Conservation (phyloP, 1,284 basidiomycete species). For the Cystobasidium sp. region DNA sequence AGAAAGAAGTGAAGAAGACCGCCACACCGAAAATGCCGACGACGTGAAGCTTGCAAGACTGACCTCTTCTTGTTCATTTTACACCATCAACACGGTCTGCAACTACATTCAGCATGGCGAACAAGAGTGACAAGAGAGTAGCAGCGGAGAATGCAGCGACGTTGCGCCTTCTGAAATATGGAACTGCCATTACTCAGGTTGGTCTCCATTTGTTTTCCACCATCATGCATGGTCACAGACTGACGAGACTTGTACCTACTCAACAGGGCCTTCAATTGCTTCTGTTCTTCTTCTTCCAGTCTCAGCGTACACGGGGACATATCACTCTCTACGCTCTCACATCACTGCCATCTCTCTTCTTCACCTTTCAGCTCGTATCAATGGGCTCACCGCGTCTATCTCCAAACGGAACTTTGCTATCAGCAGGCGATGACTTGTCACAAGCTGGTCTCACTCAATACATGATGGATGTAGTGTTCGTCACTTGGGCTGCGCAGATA, state of each 20-base stretch:
- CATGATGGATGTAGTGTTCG: slow-evolving; percentile 45
- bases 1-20: neutral
- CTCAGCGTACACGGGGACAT: slow-evolving; percentile 28
- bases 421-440: slow-evolving; percentile 42
- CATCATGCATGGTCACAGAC: neutral
- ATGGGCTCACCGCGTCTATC: slow-evolving; percentile 35
- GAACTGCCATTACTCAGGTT: slow-evolving; percentile 32
- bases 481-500: slow-evolving; percentile 38
- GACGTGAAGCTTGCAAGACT: neutral
- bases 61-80: neutral
- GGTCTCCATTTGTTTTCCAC: neutral
- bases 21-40: neutral
- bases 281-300: slow-evolving; percentile 36
- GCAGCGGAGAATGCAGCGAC: slow-evolving; percentile 42
- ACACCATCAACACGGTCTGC: neutral
- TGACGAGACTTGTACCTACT: neutral
- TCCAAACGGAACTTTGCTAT: slow-evolving; percentile 17
- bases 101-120: slow-evolving; percentile 26
- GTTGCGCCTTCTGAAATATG: slow-evolving; percentile 33
- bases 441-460: slow-evolving; percentile 44
- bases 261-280: slow-evolving; percentile 37
- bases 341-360: slow-evolving; percentile 24
- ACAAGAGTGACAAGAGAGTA: slow-evolving; percentile 43
- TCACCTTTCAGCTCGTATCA: slow-evolving; percentile 33
- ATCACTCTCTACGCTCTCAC: slow-evolving; percentile 39